Base-by-base conservation (phyloP, 352 stramenopile genomes). In the Phytophthora tentaculata region DNA sequence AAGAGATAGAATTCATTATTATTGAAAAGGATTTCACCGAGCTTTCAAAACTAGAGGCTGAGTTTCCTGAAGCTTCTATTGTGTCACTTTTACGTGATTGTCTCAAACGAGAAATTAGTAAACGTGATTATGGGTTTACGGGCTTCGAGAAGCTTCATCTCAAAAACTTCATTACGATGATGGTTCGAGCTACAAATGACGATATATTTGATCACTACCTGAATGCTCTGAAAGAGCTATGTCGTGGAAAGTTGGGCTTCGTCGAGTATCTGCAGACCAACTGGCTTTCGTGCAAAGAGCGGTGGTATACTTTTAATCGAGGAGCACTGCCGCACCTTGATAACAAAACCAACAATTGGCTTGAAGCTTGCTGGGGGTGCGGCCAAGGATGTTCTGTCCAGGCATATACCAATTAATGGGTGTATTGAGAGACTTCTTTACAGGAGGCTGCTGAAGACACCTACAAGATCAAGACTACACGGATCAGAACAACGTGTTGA, bases 281-380 rank as follows among this genome's bases (percentile, higher is more conserved):
- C 29, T 62, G 45, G 61, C 28, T 56, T 39, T 39, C 32, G 10
- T 39, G 32, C 32, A 39, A 39, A 13, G 16, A 58, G 5, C 52
- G 23, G 1, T 69, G 53, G 53, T 61, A 17, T 10, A 26, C 8
- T 26, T 63, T 61, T 53, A 22, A 58, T 0, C 23, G 61, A 10
- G 51, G 39, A 16, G 9, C 58, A 26, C 41, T 61, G 5, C 29
- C 53, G 12, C 51, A 69, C 29, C 37, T 69, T 2, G 29, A 48
- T 10, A 62, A 69, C 17, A 69, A 68, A 44, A 62, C 61, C 1
- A 68, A 52, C 29, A 61, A 57, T 35, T 8, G 61, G 10, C 13
- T 61, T 1, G 52, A 60, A 29, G 50, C 39, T 16, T 48, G 43
- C n/a, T 67, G 60, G 39, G 51, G 41, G 16, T n/a, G 41, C 51